phyloP scores from a whole-genome alignment of 495 filamentous ascomycete genomes.

The Thozetella sp. region DNA sequence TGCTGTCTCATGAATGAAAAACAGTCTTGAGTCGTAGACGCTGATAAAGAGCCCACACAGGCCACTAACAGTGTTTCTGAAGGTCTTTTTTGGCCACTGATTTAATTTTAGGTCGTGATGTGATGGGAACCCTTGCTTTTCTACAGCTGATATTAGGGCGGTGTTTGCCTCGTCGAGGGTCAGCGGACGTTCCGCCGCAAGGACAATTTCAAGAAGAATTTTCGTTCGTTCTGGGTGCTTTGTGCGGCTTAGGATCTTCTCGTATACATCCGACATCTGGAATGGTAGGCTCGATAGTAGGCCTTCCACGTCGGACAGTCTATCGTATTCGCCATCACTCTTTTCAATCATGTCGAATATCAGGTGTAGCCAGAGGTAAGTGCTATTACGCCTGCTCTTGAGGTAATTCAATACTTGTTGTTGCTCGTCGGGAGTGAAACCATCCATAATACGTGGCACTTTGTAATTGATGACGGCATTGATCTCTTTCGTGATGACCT shows the following conservation, averaged over 20 bases:
- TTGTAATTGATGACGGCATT: slow-evolving; percentile 35
- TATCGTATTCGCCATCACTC: slow-evolving; percentile 13
- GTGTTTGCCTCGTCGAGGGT: slow-evolving; percentile 21
- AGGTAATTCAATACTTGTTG: slow-evolving; percentile 21
- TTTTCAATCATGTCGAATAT: slow-evolving; percentile 31
- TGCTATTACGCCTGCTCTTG: slow-evolving; percentile 36
- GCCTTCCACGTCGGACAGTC: slow-evolving; percentile 13
- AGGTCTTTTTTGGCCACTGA: slow-evolving; percentile 12
- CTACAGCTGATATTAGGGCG: slow-evolving; percentile 14
- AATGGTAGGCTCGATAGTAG: slow-evolving; percentile 27
- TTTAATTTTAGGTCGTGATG: slow-evolving; percentile 1
- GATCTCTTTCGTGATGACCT: slow-evolving; percentile 34
- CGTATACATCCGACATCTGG: slow-evolving; percentile 32
- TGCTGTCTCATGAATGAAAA: slow-evolving; percentile 43
- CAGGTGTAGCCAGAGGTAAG: slow-evolving; percentile 51
- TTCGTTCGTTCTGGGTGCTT: slow-evolving; percentile 8
- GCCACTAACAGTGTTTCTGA: slow-evolving; percentile 22
- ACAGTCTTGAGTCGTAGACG: slow-evolving; percentile 31
- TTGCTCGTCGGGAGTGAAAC: slow-evolving; percentile 10
- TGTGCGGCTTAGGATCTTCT: slow-evolving; percentile 20
- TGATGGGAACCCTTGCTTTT: not conserved
- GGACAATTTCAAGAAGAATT: slow-evolving; percentile 23
- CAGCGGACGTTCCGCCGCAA: slow-evolving; percentile 25
- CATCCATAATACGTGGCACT: slow-evolving; percentile 14
- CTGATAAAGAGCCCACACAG: slow-evolving; percentile 39